Evolutionary conservation across 192 early-diverging fungal species (phyloP).

Genomic region (Phycomyces blakesleeanus): DNA sequence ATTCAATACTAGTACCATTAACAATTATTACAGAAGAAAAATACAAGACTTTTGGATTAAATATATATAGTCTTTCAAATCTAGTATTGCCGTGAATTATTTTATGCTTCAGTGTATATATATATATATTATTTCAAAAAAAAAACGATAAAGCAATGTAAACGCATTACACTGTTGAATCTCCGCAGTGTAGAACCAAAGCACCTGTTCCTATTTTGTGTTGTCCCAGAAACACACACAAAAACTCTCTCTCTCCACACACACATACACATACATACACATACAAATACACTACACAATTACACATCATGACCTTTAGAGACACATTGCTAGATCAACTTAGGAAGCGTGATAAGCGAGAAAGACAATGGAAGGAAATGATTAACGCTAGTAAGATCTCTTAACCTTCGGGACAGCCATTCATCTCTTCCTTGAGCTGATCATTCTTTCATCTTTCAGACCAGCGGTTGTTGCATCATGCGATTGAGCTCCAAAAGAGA

Average conservation of each 20-base stretch:
- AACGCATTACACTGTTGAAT: background rate
- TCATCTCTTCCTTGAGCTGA: background rate
- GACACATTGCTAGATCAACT: background rate
- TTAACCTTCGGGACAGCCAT: background rate
- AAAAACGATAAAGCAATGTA: background rate
- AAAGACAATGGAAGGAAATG: background rate
- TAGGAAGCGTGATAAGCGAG: background rate
- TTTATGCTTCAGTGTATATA: background rate
- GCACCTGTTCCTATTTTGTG: too few relatives aligned
- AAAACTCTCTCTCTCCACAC: too few relatives aligned
- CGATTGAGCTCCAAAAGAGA: constrained; percentile 15
- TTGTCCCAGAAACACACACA: too few relatives aligned
- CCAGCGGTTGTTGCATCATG: constrained; percentile 9
- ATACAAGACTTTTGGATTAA: too few relatives aligned
- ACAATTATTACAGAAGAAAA: too few relatives aligned
- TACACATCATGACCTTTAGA: background rate
- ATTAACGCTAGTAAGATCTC: background rate
- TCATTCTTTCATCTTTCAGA: background rate
- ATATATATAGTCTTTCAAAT: too few relatives aligned
- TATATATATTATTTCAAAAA: background rate
- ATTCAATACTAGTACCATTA: too few relatives aligned
- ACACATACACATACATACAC: too few relatives aligned
- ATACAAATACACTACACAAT: background rate
- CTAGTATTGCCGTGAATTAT: background rate
- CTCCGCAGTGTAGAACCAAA: too few relatives aligned